Evolutionary conservation across 805 yeast species (phyloP).

Genomic region (Wickerhamomyces tratensis): DNA sequence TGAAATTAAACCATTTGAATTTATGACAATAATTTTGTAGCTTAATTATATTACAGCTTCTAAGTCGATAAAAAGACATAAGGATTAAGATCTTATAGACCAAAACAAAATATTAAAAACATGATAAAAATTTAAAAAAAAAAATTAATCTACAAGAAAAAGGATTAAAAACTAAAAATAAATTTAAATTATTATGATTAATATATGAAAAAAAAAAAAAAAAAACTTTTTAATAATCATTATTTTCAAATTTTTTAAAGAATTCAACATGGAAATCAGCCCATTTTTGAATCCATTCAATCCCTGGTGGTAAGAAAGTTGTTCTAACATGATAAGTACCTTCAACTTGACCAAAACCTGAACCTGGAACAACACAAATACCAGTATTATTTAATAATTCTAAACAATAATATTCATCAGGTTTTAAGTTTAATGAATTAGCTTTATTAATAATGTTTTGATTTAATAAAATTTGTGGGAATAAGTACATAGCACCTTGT

Average conservation of each 20-base stretch:
- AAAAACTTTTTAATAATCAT: background rate
- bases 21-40: too few relatives aligned
- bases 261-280: constrained; percentile 68
- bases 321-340: constrained; percentile 93
- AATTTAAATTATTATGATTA: too few relatives aligned
- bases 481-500: constrained; percentile 95
- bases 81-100: too few relatives aligned
- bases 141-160: too few relatives aligned
- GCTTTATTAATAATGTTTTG: constrained; percentile 58
- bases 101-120: too few relatives aligned
- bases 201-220: constrained; percentile 3
- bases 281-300: constrained; percentile 80
- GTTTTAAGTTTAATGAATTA: constrained; percentile 38
- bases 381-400: constrained; percentile 82
- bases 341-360: constrained; percentile 89
- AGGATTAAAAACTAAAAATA: too few relatives aligned
- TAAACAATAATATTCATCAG: constrained; percentile 87
- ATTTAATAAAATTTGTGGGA: constrained; percentile 69
- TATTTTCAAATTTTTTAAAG: constrained; percentile 41
- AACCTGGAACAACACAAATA: constrained; percentile 95
- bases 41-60: too few relatives aligned
- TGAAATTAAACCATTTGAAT: too few relatives aligned
- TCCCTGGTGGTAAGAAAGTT: constrained; percentile 93
- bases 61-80: too few relatives aligned
- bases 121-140: too few relatives aligned